A percentile compares a stretch with the other conserved stretches of the same genome.
These are phyloP conservation scores for Xylaria sp. DNA, from an alignment of 2,329 filamentous ascomycete genomes.

Conservation along the genomic window DNA sequence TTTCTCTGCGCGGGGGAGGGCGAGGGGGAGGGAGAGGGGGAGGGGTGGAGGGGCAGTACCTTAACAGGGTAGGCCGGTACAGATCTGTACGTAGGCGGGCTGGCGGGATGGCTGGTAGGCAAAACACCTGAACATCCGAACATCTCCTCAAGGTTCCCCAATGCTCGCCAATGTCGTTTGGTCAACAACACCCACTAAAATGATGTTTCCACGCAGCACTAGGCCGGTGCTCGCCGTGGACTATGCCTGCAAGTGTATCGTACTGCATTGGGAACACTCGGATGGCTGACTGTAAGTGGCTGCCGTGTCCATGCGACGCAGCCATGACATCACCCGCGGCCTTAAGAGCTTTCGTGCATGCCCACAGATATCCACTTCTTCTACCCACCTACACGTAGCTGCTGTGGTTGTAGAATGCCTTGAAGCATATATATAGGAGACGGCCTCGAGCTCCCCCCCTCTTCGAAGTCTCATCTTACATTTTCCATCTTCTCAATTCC, in stretches of 20 bases:
- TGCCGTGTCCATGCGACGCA: slow-evolving; percentile 18
- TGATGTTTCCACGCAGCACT: not conserved
- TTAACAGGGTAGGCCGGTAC: too few relatives aligned
- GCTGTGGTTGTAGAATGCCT: not conserved
- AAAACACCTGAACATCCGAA: too few relatives aligned
- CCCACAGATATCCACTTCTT: slow-evolving; percentile 19
- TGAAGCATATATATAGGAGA: slow-evolving; percentile 11
- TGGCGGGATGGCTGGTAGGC: too few relatives aligned
- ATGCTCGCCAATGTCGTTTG: too few relatives aligned
- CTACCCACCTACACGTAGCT: slow-evolving; percentile 2
- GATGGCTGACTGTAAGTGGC: slow-evolving; percentile 12
- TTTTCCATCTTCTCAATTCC: too few relatives aligned
- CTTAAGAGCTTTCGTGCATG: slow-evolving; percentile 23
- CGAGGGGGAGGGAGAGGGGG: not conserved
- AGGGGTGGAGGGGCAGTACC: too few relatives aligned
- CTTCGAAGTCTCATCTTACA: too few relatives aligned
- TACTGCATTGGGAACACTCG: not conserved
- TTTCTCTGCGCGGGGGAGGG: not conserved
- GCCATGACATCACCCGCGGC: slow-evolving; percentile 21
- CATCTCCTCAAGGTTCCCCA: not conserved
- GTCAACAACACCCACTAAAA: not conserved
- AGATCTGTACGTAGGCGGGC: too few relatives aligned
- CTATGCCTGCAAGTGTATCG: not conserved
- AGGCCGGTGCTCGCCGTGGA: not conserved
- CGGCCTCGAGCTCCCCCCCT: too few relatives aligned